Evolutionary conservation across 495 filamentous ascomycete genomes (phyloP).

Genomic region (Penicillium goetzii): DNA sequence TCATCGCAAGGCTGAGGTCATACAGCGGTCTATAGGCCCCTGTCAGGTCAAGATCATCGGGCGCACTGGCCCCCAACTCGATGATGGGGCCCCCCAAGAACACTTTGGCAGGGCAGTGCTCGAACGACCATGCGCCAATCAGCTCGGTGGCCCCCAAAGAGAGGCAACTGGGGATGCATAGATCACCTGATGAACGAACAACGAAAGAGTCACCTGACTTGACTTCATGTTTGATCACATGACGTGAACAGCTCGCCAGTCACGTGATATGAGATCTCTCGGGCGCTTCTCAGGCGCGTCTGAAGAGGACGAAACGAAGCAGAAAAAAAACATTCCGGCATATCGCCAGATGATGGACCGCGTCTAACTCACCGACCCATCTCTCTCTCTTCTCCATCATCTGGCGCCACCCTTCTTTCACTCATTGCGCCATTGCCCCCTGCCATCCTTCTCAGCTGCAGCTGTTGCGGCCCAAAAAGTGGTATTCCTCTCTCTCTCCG

Average conservation of each 20-base stretch:
- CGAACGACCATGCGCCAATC: not conserved
- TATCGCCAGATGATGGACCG: conserved; percentile 12
- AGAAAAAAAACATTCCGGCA: conserved; percentile 9
- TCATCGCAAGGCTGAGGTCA: conserved; percentile 2
- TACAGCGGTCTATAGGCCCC: not conserved
- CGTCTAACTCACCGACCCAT: conserved; percentile 1
- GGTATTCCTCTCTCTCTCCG: conserved; percentile 2
- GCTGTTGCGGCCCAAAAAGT: conserved; percentile 34
- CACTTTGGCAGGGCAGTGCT: conserved; percentile 3
- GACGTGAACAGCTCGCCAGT: not conserved
- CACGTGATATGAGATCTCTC: conserved; percentile 14
- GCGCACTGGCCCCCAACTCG: not conserved
- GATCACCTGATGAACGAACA: not conserved
- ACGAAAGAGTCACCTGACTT: not conserved
- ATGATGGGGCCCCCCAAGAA: not conserved
- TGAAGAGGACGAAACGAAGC: conserved; percentile 4
- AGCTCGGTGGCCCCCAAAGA: not conserved
- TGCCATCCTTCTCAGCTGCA: conserved; percentile 14
- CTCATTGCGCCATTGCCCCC: conserved; percentile 10
- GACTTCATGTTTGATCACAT: not conserved
- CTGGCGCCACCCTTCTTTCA: not conserved
- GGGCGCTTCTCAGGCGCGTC: conserved; percentile 16
- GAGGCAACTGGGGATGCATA: not conserved
- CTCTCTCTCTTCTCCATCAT: not conserved
- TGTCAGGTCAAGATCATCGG: conserved; percentile 3